Evolutionary conservation across 192 early-diverging fungal species (phyloP).

Genomic region (Phycomyces nitens): DNA sequence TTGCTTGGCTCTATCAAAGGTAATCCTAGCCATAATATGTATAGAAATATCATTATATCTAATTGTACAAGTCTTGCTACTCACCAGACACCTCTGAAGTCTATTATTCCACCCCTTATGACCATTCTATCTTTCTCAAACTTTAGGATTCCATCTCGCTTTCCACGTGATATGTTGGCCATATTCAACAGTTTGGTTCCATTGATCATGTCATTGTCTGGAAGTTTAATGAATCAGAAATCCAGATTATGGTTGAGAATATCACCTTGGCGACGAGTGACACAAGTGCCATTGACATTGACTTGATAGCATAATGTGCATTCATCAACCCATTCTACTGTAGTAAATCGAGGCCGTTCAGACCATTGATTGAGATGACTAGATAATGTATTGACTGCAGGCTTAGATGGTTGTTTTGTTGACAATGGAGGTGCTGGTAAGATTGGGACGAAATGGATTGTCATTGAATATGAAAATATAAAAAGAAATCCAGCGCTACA

Average conservation of each 20-base stretch:
- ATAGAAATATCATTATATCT: neutral
- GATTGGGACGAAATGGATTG: too few species aligned
- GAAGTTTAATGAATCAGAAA: constrained; percentile 11
- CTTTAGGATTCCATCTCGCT: constrained; percentile 81
- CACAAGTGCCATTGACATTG: constrained; percentile 74
- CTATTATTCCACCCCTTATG: constrained; percentile 82
- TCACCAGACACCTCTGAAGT: constrained; percentile 83
- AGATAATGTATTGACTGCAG: too few species aligned
- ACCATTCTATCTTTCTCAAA: constrained; percentile 82
- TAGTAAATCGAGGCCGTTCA: constrained; percentile 49
- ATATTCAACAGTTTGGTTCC: constrained; percentile 84
- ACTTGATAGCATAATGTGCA: constrained; percentile 76
- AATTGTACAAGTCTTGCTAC: constrained; percentile 4
- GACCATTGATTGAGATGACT: too few species aligned
- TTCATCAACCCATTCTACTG: constrained; percentile 82
- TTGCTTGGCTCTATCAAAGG: constrained; percentile 59
- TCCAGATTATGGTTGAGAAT: constrained; percentile 7
- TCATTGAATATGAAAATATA: too few species aligned
- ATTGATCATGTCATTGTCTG: constrained; percentile 84
- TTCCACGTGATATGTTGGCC: constrained; percentile 81
- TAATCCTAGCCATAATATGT: constrained; percentile 41
- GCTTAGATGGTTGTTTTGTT: too few species aligned
- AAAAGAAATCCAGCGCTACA: too few species aligned
- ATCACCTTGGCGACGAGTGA: constrained; percentile 68
- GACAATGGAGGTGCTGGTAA: too few species aligned